Conservation (phyloP, 1,284 basidiomycete genomes). For the Ganoderma meredithae region DNA sequence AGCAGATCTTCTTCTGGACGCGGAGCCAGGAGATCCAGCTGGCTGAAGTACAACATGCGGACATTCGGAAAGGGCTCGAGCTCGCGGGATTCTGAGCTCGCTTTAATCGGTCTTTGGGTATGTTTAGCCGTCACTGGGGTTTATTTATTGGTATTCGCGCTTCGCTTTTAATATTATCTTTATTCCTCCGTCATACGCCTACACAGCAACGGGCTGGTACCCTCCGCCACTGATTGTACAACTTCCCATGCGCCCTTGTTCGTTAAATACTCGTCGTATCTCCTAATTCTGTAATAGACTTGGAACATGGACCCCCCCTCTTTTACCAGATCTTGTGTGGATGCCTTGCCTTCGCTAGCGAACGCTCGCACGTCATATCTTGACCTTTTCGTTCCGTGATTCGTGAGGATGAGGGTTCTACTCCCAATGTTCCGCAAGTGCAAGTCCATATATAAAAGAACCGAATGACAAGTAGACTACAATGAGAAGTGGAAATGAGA, state of each 20-base stretch:
- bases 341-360: background rate
- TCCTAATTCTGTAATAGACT: conserved; percentile 3
- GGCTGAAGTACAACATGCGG: conserved; percentile 63
- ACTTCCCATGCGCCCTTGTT: conserved; percentile 11
- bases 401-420: background rate
- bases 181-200: conserved; percentile 9
- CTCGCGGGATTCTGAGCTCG: conserved; percentile 60
- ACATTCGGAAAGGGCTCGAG: conserved; percentile 67
- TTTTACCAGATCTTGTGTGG: background rate
- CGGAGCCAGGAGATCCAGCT: conserved; percentile 67
- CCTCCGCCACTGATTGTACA: conserved; percentile 22
- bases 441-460: conserved; percentile 34
- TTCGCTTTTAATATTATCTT: conserved; percentile 8
- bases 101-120: background rate
- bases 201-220: conserved; percentile 17
- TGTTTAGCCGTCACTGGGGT: background rate
- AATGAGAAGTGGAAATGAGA: conserved; percentile 18
- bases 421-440: conserved; percentile 4
- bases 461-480: conserved; percentile 30
- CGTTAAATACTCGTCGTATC: conserved; percentile 12
- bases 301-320: background rate
- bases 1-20: conserved; percentile 60
- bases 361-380: background rate
- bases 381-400: background rate
- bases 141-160: conserved; percentile 10